Conservation (phyloP, 2,329 filamentous ascomycete genomes). For the Orbilia quercus region DNA sequence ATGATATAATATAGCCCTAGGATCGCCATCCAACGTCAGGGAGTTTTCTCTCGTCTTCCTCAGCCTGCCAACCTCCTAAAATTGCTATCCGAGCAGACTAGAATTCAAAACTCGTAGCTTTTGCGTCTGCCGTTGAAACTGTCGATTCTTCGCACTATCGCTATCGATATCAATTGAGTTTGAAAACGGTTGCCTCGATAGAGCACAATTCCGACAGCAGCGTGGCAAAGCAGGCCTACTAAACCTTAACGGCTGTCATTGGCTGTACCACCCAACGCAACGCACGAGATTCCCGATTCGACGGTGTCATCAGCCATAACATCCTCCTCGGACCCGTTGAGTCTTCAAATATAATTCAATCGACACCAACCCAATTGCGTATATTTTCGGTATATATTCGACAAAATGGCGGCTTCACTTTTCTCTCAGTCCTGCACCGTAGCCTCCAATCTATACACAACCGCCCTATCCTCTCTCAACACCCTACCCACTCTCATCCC, state of each 20-base stretch:
- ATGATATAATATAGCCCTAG: conserved; percentile 40
- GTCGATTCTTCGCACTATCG: neutral
- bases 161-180: conserved; percentile 16
- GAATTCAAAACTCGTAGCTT: neutral
- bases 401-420: conserved; percentile 35
- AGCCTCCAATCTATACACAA: conserved; percentile 43
- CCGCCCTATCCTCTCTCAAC: conserved; percentile 47
- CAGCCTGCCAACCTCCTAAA: conserved; percentile 22
- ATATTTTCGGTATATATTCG: neutral
- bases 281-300: conserved; percentile 25
- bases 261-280: conserved; percentile 26
- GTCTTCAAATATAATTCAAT: neutral
- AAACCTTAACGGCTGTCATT: neutral
- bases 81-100: neutral
- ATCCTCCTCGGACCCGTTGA: too few species aligned
- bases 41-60: conserved; percentile 5
- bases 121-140: neutral
- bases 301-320: conserved; percentile 11
- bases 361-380: neutral
- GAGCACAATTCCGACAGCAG: neutral
- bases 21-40: conserved; percentile 21
- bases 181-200: neutral
- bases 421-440: conserved; percentile 43
- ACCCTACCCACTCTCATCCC: conserved; percentile 45
- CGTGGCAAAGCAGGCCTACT: neutral